Evolutionary conservation across 345 rosid genomes (phyloP), one percentile per base, ranked within the genome.

Genomic region (Draba incana): DNA sequence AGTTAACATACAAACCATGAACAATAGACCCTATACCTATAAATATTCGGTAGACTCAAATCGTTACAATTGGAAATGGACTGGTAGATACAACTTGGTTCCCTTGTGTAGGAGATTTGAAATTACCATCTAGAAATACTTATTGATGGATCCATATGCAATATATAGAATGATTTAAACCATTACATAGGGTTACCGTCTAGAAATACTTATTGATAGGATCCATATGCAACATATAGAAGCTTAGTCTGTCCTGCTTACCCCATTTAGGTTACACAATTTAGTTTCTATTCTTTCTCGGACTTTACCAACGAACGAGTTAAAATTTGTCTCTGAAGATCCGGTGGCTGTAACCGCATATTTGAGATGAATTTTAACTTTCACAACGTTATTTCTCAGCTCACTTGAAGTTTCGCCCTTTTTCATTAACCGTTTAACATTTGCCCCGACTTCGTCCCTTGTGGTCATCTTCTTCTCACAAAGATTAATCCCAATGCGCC

Each of bases 401-500:
- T 70, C 85, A 25, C 71, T 70, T 23, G 59, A 58, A 42, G 66
- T 69, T 23, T 83, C 71, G 53, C 77, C 77, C 2, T 62, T 37
- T 74, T 78, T 70, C 79, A 85, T 81, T 79, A 83, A 57, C 64
- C 52, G 50, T 52, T 59, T 65, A 56, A 81, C 14, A 8, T 77
- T 85, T 6, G 5, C 30, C 0, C 82, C 61, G 35, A 80, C 83
- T 56, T 84, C 74, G 24, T 77, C 83, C 59, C 65, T 74, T 8
- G 72, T 72, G 55, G 75, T 12, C 2, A 2, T n/a, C 71, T 74
- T 81, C 51, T 41, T 42, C 20, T 82, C 77, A 4, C 77, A 66
- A 64, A 89, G 71, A 51, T 84, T 85, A 20, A 83, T 76, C 61
- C 92, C 96, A 39, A 81, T 68, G 20, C 72, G 71, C 96, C 92